A percentile compares a stretch with the other conserved stretches of the same genome.
These are phyloP conservation scores for Fusarium nelsonii DNA, from an alignment of 2,329 filamentous ascomycete genomes.

Conservation along the genomic window DNA sequence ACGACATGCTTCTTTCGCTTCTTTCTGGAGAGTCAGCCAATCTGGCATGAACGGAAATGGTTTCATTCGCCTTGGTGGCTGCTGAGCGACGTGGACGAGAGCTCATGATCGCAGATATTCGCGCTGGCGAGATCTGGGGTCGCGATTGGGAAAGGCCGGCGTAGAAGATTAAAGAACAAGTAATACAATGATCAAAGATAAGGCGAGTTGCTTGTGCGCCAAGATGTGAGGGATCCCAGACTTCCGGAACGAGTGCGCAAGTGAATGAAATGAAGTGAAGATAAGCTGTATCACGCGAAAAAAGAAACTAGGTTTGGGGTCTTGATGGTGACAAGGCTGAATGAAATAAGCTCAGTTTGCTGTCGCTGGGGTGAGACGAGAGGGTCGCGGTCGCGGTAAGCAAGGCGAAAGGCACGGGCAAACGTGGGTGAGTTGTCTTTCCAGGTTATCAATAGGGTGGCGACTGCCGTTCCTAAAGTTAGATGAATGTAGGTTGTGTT, in stretches of 20 bases:
- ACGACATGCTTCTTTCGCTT: conserved; percentile 61
- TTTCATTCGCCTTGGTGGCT: conserved; percentile 58
- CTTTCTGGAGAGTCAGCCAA: conserved; percentile 57
- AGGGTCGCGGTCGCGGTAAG: conserved; percentile 1
- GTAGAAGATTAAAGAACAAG: conserved; percentile 10
- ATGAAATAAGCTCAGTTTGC: conserved; percentile 46
- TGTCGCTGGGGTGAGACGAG: conserved; percentile 26
- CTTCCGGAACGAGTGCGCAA: conserved; percentile 4
- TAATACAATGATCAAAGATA: neutral
- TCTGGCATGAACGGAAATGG: conserved; percentile 58
- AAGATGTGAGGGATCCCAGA: neutral
- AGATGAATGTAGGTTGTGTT: conserved; percentile 1
- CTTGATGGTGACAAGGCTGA: conserved; percentile 39
- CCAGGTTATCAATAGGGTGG: conserved; percentile 7
- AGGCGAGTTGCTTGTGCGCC: conserved; percentile 10
- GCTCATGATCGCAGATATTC: conserved; percentile 55
- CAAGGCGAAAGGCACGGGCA: conserved; percentile 18
- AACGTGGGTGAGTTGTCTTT: neutral
- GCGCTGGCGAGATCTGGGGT: conserved; percentile 39
- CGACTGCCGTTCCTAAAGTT: conserved; percentile 27
- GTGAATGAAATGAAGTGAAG: conserved; percentile 6
- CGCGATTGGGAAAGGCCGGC: conserved; percentile 1
- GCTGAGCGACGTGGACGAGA: conserved; percentile 62
- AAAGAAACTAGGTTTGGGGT: conserved; percentile 20
- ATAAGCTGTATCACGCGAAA: conserved; percentile 10